phyloP scores from a whole-genome alignment of 345 rosid genomes.

The Excoecaria cochinchinensis region DNA sequence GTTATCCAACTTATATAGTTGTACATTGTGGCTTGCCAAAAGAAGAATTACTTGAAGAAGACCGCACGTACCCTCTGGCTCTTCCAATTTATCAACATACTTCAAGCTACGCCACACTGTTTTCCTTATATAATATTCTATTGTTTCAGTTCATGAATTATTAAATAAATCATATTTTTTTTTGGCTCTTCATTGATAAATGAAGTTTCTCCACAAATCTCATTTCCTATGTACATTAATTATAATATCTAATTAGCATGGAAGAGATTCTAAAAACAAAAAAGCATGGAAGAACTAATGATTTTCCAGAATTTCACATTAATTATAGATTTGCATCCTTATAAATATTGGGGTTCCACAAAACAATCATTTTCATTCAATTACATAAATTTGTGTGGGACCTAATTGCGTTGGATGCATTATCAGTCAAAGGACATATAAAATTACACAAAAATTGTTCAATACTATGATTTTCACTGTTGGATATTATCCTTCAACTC shows the following conservation, averaged over 20 bases:
- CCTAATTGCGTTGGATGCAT: neutral
- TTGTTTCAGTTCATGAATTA: too few relatives aligned
- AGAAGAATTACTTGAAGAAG: neutral
- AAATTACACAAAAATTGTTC: too few relatives aligned
- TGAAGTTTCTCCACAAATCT: too few relatives aligned
- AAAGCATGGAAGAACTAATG: too few relatives aligned
- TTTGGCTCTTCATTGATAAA: too few relatives aligned
- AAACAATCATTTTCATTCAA: slow-evolving; percentile 18
- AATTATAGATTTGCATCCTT: neutral
- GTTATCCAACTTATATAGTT: neutral
- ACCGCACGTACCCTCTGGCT: neutral
- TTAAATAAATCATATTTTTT: too few relatives aligned
- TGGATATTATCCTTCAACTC: neutral
- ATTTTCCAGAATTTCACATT: neutral
- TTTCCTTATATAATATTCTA: too few relatives aligned
- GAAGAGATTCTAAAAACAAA: too few relatives aligned
- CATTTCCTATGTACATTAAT: too few relatives aligned
- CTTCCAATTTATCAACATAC: neutral
- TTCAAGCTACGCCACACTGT: too few relatives aligned
- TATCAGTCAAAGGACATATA: slow-evolving; percentile 1
- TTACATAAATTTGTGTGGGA: neutral
- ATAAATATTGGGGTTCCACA: slow-evolving; percentile 5
- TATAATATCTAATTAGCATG: too few relatives aligned
- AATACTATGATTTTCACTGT: slow-evolving; percentile 22
- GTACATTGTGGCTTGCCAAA: neutral